phyloP scores from a whole-genome alignment of 192 early-diverging fungal species.

The Rhizophagus sp. region DNA sequence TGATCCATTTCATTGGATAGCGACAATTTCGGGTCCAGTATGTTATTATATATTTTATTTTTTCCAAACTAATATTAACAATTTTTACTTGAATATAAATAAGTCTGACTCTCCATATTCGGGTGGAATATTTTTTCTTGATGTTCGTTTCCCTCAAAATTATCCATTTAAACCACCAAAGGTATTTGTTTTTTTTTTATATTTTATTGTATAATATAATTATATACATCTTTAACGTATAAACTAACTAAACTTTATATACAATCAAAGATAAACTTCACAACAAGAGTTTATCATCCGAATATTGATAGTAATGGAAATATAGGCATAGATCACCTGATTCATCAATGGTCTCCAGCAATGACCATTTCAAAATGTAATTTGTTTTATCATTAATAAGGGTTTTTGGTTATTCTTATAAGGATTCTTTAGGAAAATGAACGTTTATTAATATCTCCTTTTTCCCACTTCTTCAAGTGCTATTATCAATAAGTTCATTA shows the following conservation, averaged over 20 bases:
- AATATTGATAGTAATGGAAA: constrained; percentile 98
- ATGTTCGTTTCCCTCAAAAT: constrained; percentile 96
- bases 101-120: constrained; percentile 82
- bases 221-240: too few species aligned
- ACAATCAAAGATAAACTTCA: too few species aligned
- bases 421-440: too few species aligned
- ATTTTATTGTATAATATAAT: too few species aligned
- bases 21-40: constrained; percentile 93
- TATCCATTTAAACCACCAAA: constrained; percentile 99
- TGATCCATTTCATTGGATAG: constrained; percentile 93
- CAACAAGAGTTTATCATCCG: constrained; percentile 96
- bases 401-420: too few species aligned
- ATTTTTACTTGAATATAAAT: too few species aligned
- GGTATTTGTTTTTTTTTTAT: constrained; percentile 48
- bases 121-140: constrained; percentile 94
- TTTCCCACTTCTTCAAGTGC: background rate
- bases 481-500: background rate
- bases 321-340: constrained; percentile 97
- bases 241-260: too few species aligned
- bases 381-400: too few species aligned
- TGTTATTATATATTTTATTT: too few species aligned
- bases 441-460: too few species aligned
- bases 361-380: constrained; percentile 35
- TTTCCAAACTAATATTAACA: too few species aligned
- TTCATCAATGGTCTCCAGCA: constrained; percentile 98